Evolutionary conservation across 176 grass and related monocot species (phyloP).

Genomic region (Carex kokanica): DNA sequence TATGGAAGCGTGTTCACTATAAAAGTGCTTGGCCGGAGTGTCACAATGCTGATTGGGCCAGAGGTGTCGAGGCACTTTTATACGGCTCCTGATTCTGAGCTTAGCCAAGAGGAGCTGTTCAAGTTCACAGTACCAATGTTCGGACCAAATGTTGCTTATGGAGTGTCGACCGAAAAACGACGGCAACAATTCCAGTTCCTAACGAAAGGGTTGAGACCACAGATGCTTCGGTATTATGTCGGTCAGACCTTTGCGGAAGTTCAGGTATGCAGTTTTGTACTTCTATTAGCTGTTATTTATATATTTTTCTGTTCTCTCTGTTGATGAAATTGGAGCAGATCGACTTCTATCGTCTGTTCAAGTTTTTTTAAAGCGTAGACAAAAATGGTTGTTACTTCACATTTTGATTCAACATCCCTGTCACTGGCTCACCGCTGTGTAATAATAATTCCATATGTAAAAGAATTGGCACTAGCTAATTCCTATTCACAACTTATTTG

Average conservation of each 20-base stretch:
- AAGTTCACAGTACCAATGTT: constrained; percentile 42
- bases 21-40: constrained; percentile 19
- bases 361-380: too few relatives aligned
- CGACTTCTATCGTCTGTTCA: too few relatives aligned
- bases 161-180: constrained; percentile 34
- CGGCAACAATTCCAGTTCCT: constrained; percentile 64
- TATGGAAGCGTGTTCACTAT: constrained; percentile 50
- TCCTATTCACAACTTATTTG: too few relatives aligned
- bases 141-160: constrained; percentile 46
- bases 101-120: too few relatives aligned
- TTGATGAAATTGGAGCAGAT: neutral
- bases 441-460: too few relatives aligned
- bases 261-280: constrained; percentile 25
- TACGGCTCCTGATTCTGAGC: neutral
- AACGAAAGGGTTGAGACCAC: constrained; percentile 41
- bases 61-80: constrained; percentile 56
- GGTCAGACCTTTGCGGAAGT: constrained; percentile 42
- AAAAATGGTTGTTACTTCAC: too few relatives aligned
- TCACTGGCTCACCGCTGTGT: too few relatives aligned
- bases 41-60: constrained; percentile 49
- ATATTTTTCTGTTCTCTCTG: neutral
- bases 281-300: too few relatives aligned
- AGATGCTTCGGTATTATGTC: constrained; percentile 46
- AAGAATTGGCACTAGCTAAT: too few relatives aligned
- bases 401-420: too few relatives aligned